A percentile compares a stretch with the other conserved stretches of the same genome.
Evolutionary conservation across 345 rosid genomes (phyloP).

Genomic region (Erysimum cheiranthoides): DNA sequence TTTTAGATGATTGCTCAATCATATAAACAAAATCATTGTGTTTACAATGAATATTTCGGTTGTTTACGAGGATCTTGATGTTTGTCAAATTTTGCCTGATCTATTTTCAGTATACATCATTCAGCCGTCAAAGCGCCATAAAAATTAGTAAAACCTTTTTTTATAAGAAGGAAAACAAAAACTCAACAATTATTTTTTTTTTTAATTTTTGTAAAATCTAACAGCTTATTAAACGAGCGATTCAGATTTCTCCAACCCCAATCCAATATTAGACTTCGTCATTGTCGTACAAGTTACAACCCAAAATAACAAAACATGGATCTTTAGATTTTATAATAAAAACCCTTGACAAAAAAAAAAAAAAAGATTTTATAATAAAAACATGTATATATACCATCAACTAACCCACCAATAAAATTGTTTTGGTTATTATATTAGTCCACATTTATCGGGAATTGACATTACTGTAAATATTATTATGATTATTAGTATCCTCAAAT

Average conservation of each 20-base stretch:
- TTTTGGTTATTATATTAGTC: conserved; percentile 22
- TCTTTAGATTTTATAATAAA: not conserved
- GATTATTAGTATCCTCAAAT: conserved; percentile 45
- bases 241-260: conserved; percentile 8
- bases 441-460: conserved; percentile 25
- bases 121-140: too few relatives aligned
- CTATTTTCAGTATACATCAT: too few relatives aligned
- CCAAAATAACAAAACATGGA: conserved; percentile 1
- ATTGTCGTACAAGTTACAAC: conserved; percentile 15
- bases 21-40: too few relatives aligned
- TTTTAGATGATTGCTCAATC: too few relatives aligned
- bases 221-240: not conserved
- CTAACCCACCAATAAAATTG: conserved; percentile 38
- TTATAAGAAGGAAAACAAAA: too few relatives aligned
- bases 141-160: too few relatives aligned
- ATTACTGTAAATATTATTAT: not conserved
- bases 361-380: not conserved
- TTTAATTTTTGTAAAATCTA: not conserved
- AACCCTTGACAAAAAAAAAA: too few relatives aligned
- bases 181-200: too few relatives aligned
- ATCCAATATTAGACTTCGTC: not conserved
- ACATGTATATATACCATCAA: conserved; percentile 39
- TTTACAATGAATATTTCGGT: too few relatives aligned
- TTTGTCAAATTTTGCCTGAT: too few relatives aligned
- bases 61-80: too few relatives aligned